Percentiles rank a stretch among this genome's conserved stretches.
Evolutionary conservation across 257 asterid genomes (phyloP).

Genomic region (Misopates orontium): DNA sequence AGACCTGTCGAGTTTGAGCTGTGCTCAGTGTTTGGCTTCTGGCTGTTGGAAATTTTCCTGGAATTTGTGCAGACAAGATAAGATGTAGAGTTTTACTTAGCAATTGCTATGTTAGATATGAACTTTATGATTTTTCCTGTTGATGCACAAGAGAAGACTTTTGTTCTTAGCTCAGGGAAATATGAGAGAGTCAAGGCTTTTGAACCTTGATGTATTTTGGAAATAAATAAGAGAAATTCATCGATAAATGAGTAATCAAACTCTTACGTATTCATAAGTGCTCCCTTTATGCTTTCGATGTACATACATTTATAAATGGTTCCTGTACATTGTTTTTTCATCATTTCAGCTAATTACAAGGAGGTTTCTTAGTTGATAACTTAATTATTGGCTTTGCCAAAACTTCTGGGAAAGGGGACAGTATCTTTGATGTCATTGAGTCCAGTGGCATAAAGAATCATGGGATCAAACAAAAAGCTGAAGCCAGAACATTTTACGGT

Average conservation of each 20-base stretch:
- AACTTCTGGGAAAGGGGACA: constrained; percentile 79
- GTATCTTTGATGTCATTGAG: constrained; percentile 82
- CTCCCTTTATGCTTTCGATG: background rate
- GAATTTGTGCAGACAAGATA: constrained; percentile 40
- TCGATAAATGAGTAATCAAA: background rate
- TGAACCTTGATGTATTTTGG: constrained; percentile 13
- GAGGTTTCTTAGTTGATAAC: background rate
- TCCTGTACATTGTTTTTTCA: background rate
- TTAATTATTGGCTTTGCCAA: constrained; percentile 56
- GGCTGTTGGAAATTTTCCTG: constrained; percentile 47
- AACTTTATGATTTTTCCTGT: constrained; percentile 68
- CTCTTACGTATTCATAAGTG: background rate
- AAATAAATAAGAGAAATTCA: background rate
- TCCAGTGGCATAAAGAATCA: constrained; percentile 80
- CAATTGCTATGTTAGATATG: constrained; percentile 75
- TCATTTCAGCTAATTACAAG: background rate
- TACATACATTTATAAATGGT: background rate
- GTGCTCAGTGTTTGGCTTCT: constrained; percentile 70
- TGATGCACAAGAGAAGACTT: constrained; percentile 29
- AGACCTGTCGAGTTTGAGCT: constrained; percentile 47
- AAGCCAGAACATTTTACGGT: constrained; percentile 63
- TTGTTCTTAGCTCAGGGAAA: constrained; percentile 4
- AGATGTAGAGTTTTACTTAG: constrained; percentile 66
- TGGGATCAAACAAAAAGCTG: constrained; percentile 59
- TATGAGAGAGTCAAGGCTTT: constrained; percentile 16